Conservation (phyloP, 768 basidiomycete genomes). For the Nidularia pulvinata region DNA sequence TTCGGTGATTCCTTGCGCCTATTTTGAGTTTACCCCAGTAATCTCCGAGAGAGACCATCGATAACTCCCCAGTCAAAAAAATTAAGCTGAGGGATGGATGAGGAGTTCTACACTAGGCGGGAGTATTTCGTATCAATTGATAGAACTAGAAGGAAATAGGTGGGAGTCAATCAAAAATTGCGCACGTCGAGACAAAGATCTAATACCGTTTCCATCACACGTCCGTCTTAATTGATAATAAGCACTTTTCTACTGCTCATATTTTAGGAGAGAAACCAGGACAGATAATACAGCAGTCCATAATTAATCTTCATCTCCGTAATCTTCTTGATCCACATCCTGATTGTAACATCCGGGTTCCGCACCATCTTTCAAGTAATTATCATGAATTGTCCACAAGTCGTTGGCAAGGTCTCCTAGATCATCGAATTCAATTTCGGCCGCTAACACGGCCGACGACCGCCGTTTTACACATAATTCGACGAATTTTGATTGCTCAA, state of each 20-base stretch:
- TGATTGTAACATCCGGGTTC: slow-evolving; percentile 2
- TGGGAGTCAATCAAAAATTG: too few species aligned
- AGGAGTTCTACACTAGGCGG: background rate
- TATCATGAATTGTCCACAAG: slow-evolving; percentile 61
- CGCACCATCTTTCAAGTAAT: slow-evolving; percentile 23
- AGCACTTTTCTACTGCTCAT: too few species aligned
- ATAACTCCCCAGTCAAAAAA: background rate
- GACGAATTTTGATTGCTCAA: slow-evolving; percentile 49
- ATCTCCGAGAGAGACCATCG: background rate
- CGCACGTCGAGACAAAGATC: too few species aligned
- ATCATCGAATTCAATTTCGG: slow-evolving; percentile 54
- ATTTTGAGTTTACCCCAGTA: background rate
- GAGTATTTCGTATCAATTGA: background rate
- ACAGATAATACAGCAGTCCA: too few species aligned
- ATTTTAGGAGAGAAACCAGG: too few species aligned
- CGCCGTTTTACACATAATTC: slow-evolving; percentile 41
- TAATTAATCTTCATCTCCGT: slow-evolving; percentile 8
- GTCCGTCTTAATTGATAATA: too few species aligned
- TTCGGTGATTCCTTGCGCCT: background rate
- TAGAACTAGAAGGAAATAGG: background rate
- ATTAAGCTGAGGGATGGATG: background rate
- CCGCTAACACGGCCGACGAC: slow-evolving; percentile 22
- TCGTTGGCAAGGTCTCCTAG: slow-evolving; percentile 53
- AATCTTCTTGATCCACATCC: slow-evolving; percentile 10
- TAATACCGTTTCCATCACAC: too few species aligned